Percentiles rank a stretch among this genome's conserved stretches.
Conservation (phyloP, 805 yeast genomes). For the Ascoidea tarda region DNA sequence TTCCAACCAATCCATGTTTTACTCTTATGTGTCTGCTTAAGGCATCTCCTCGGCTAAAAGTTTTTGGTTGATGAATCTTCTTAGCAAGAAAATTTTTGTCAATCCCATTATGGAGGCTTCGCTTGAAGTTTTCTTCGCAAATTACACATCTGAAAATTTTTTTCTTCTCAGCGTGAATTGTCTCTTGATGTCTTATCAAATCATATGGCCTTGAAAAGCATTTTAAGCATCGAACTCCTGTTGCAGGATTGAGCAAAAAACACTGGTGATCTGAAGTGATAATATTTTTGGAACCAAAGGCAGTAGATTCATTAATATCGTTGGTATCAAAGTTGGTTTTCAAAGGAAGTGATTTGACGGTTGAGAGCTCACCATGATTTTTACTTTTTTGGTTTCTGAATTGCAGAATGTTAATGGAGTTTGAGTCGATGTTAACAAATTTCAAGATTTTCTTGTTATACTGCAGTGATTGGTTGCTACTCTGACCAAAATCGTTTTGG, state of each 20-base stretch:
- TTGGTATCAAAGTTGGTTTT: not conserved
- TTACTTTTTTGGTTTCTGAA: not conserved
- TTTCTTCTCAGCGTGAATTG: constrained; percentile 83
- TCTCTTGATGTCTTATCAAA: constrained; percentile 88
- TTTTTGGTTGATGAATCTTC: constrained; percentile 31
- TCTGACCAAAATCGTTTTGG: too few species aligned
- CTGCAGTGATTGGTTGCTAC: not conserved
- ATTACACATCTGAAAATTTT: constrained; percentile 75
- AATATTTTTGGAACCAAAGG: not conserved
- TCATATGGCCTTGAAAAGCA: constrained; percentile 91
- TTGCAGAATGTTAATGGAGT: not conserved
- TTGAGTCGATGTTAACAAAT: not conserved
- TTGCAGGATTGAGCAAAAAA: constrained; percentile 40
- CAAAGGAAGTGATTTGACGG: not conserved
- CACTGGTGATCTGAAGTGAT: constrained; percentile 27
- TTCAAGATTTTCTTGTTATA: constrained; percentile 1
- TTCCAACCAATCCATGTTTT: constrained; percentile 63
- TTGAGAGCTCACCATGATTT: not conserved
- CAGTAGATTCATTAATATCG: constrained; percentile 1
- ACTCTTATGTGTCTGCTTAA: constrained; percentile 86
- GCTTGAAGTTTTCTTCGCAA: constrained; percentile 45
- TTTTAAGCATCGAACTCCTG: constrained; percentile 55
- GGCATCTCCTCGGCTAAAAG: constrained; percentile 91
- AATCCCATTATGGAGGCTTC: constrained; percentile 35
- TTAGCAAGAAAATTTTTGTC: too few species aligned